Evolutionary conservation across 495 filamentous ascomycete species (phyloP), one percentile per base, ranked within the genome.

Genomic region (Daldinia concentrica): DNA sequence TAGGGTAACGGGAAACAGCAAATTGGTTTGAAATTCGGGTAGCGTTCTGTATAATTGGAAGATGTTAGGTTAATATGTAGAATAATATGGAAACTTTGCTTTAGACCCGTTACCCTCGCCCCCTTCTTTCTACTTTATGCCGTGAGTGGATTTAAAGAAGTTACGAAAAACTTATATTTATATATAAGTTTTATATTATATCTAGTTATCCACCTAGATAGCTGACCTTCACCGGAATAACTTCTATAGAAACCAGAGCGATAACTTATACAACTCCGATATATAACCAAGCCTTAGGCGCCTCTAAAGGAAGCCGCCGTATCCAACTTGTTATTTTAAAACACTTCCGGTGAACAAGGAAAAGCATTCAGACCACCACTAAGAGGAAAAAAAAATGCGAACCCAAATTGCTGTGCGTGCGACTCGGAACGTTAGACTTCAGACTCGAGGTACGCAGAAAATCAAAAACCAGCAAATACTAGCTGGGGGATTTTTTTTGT

Each of bases 31-130:
- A 43, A 41, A 11, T 59, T 64, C 39, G 45, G 48, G 54, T 45
- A 30, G 32, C 39, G 30, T 58, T 27, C 34, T 43, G n/a, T 54
- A 54, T 37, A 55, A 30, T 32, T 34, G 34, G 27, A 55, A 60
- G 56, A 67, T 32, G 32, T 24, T 43, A 61, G 36, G 36, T 12
- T 61, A 68, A 61, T 67, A 55, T 67, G 50, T 55, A 60, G 57
- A 61, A 60, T 26, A 60, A 66, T 8, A 55, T 54, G 51, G 62
- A 45, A 45, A 15, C 14, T 61, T 34, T 50, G 26, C 6, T 48
- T 61, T 29, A 19, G 6, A 29, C 26, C 12, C 3, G 8, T 5
- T 9, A 3, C 11, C 39, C 24, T 0, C 1, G 29, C 39, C n/a
- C 12, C 17, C 26, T 27, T n/a, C 29, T 37, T 24, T 37, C 37